These are phyloP conservation scores for Acanthamoeba royreba DNA, from an alignment of 208 protist species.

Conservation along the genomic window DNA sequence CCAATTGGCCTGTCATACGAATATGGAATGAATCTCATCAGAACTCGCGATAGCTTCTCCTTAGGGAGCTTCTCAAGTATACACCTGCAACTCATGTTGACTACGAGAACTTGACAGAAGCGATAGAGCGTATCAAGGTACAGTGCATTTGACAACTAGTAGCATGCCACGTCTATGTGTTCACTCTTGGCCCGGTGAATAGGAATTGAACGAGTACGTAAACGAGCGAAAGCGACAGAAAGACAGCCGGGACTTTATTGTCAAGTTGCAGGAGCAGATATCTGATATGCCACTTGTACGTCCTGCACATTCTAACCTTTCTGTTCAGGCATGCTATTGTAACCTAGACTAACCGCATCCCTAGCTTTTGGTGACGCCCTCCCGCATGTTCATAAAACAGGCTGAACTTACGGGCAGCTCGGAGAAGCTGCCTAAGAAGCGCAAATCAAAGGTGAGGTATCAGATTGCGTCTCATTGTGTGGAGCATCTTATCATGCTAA, in stretches of 20 bases:
- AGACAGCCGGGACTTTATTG: not conserved
- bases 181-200: not conserved
- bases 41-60: not conserved
- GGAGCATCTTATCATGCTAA: not conserved
- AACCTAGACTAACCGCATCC: not conserved
- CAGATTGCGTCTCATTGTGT: not conserved
- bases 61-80: slow-evolving; percentile 27
- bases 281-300: slow-evolving; percentile 5
- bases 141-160: too few species aligned
- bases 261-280: slow-evolving; percentile 7
- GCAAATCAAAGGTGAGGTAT: not conserved
- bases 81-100: slow-evolving; percentile 10
- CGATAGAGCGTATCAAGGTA: not conserved
- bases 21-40: not conserved
- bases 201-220: slow-evolving; percentile 27
- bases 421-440: not conserved
- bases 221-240: not conserved
- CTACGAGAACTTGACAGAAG: not conserved
- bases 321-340: not conserved
- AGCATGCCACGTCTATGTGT: not conserved
- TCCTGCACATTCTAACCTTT: too few species aligned
- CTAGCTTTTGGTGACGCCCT: slow-evolving; percentile 6
- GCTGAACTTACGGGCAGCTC: not conserved
- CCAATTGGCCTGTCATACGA: too few species aligned
- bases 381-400: not conserved